Conservation (phyloP, 768 basidiomycete species). For the Kockovaella imperatae region DNA sequence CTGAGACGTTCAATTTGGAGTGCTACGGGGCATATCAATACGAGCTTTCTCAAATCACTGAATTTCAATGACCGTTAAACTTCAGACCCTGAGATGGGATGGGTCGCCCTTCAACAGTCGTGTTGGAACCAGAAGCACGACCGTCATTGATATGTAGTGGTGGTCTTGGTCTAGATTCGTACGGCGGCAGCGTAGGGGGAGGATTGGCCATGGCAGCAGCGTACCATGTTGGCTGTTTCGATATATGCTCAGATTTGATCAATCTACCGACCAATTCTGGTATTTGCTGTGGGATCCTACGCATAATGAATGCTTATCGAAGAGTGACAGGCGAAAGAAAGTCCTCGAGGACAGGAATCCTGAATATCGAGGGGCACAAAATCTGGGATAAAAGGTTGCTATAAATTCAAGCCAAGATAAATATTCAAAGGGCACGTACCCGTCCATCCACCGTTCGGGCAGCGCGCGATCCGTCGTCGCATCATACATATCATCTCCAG, state of each 20-base stretch:
- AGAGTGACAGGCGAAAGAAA: neutral
- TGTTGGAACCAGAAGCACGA: neutral
- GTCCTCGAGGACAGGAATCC: no score
- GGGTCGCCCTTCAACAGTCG: no score
- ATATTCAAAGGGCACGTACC: neutral
- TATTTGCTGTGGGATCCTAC: constrained; percentile 67
- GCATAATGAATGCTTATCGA: no score
- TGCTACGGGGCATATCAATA: neutral
- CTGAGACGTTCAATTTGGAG: constrained; percentile 18
- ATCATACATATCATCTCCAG: neutral
- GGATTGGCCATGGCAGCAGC: constrained; percentile 77
- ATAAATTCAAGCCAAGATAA: neutral
- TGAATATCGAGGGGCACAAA: no score
- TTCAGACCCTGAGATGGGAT: no score
- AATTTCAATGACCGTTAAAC: neutral
- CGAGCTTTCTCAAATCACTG: neutral
- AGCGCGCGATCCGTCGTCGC: no score
- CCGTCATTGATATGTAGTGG: constrained; percentile 4
- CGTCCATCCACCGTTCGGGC: no score
- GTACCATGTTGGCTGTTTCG: constrained; percentile 70
- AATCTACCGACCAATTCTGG: constrained; percentile 79
- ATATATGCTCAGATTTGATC: constrained; percentile 58
- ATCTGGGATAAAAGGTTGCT: no score
- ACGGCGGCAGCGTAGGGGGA: constrained; percentile 76
- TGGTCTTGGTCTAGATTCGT: constrained; percentile 52